phyloP scores from a whole-genome alignment of 106 monocot species.

The Platanthera guangdongensis region DNA sequence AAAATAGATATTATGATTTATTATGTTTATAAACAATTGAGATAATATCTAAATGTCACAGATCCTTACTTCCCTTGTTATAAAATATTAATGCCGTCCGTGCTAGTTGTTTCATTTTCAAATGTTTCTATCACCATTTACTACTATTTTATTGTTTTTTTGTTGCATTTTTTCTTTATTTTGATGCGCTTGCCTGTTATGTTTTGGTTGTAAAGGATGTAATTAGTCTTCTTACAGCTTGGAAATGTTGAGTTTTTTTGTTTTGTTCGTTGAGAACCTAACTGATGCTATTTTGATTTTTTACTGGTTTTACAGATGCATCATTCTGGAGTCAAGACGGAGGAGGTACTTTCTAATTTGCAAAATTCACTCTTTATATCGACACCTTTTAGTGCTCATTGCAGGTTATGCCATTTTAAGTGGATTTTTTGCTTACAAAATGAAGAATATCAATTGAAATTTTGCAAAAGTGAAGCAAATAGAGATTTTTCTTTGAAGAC shows the following conservation, averaged over 20 bases:
- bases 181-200: background rate
- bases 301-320: conserved; percentile 35
- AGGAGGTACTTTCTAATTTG: conserved; percentile 38
- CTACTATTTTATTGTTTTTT: background rate
- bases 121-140: background rate
- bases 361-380: background rate
- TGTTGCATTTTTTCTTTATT: background rate
- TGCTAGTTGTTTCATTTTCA: background rate
- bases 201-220: background rate
- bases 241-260: background rate
- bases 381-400: background rate
- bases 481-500: background rate
- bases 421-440: background rate
- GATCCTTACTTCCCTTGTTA: background rate
- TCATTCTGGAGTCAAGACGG: conserved; percentile 35
- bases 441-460: background rate
- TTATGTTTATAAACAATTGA: background rate
- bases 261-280: conserved; percentile 10
- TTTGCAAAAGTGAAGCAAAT: background rate
- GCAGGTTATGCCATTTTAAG: background rate
- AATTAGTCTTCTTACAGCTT: no score
- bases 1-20: background rate
- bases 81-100: background rate
- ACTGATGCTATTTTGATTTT: background rate
- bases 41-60: background rate